Conservation (phyloP, 2,329 filamentous ascomycete genomes). For the Aspergillus quadrilineatus region DNA sequence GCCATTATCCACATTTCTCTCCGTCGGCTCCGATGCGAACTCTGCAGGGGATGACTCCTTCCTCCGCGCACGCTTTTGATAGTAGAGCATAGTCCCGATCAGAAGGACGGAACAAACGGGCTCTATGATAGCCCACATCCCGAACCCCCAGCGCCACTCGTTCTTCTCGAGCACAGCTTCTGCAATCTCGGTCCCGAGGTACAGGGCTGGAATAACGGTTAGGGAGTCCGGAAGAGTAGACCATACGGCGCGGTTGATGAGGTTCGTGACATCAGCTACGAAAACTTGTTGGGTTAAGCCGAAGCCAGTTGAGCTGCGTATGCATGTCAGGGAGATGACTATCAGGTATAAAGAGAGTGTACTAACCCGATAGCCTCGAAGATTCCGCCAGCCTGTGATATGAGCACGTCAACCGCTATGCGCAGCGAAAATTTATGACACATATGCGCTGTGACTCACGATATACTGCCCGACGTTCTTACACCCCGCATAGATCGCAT, state of each 20-base stretch:
- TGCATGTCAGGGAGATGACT: no score
- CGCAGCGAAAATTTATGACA: no score
- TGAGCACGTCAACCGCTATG: no score
- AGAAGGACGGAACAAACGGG: slow-evolving; percentile 36
- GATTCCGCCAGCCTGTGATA: slow-evolving; percentile 42
- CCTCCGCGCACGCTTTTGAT: slow-evolving; percentile 26
- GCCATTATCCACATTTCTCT: not conserved
- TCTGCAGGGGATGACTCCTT: not conserved
- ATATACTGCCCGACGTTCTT: slow-evolving; percentile 46
- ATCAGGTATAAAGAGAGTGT: not conserved
- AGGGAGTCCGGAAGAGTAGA: slow-evolving; percentile 60
- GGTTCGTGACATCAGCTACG: slow-evolving; percentile 61
- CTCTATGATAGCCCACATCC: slow-evolving; percentile 44
- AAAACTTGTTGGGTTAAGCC: slow-evolving; percentile 64
- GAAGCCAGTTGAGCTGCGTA: slow-evolving; percentile 47
- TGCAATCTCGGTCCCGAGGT: slow-evolving; percentile 53
- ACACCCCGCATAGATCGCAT: slow-evolving; percentile 58
- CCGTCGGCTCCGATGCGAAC: slow-evolving; percentile 1
- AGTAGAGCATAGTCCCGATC: slow-evolving; percentile 33
- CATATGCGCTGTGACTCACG: slow-evolving; percentile 30
- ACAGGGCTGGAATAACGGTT: slow-evolving; percentile 49
- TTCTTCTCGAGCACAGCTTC: slow-evolving; percentile 38
- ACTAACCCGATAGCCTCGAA: slow-evolving; percentile 60
- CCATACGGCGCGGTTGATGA: slow-evolving; percentile 60
- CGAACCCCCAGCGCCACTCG: slow-evolving; percentile 46